Conservation (phyloP, 2,329 filamentous ascomycete genomes). For the Xylariaceae sp. region DNA sequence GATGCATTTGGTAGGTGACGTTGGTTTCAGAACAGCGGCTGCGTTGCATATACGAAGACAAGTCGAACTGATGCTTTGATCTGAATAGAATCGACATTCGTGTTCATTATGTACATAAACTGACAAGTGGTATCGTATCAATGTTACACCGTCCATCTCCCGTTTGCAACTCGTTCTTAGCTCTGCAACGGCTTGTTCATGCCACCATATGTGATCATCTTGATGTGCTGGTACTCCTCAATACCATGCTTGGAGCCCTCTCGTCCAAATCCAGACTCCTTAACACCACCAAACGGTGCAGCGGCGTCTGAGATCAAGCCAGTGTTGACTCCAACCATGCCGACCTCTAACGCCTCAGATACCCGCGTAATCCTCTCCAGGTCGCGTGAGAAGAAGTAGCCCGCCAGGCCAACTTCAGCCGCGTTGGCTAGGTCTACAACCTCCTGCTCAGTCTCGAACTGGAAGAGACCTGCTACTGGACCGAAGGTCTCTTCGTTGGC, state of each 20-base stretch:
- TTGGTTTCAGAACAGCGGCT: no score
- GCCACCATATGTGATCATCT: conserved; percentile 58
- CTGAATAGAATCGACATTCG: no score
- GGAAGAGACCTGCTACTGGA: conserved; percentile 85
- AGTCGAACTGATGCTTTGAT: no score
- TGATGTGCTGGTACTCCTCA: conserved; percentile 72
- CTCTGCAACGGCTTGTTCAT: conserved; percentile 55
- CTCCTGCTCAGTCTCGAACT: conserved; percentile 84
- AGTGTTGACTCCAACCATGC: conserved; percentile 85
- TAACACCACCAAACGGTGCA: conserved; percentile 73
- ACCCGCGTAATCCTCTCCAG: conserved; percentile 59
- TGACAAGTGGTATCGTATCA: no score
- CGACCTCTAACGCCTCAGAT: conserved; percentile 71
- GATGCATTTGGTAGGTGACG: no score
- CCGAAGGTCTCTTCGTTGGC: conserved; percentile 92
- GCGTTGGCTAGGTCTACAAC: conserved; percentile 81
- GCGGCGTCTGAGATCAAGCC: conserved; percentile 61
- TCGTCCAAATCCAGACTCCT: conserved; percentile 76
- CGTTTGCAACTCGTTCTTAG: conserved; percentile 16
- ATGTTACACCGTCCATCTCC: no score
- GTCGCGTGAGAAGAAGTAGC: conserved; percentile 83
- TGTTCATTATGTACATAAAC: no score
- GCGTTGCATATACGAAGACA: no score
- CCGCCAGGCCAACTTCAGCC: conserved; percentile 82
- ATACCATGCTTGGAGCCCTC: conserved; percentile 78